Evolutionary conservation across 306 rosid species (phyloP).

Genomic region (Quercus rubra): DNA sequence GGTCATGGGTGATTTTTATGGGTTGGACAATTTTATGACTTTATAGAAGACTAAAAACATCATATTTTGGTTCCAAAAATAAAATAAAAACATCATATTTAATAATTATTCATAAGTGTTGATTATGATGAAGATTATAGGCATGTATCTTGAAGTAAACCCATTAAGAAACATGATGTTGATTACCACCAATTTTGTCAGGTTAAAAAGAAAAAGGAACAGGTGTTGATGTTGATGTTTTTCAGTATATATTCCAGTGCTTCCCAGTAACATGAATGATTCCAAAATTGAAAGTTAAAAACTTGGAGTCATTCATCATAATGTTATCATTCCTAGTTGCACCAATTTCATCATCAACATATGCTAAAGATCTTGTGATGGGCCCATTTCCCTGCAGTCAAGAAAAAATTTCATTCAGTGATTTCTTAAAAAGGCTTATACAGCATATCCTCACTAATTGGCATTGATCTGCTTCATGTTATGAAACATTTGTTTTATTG

Average conservation of each 20-base stretch:
- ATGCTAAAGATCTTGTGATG: constrained; percentile 80
- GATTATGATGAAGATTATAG: neutral
- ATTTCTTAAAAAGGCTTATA: neutral
- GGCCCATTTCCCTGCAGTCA: constrained; percentile 86
- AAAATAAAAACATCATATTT: too few relatives aligned
- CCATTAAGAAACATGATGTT: neutral
- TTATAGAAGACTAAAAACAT: too few relatives aligned
- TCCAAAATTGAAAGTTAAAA: constrained; percentile 14
- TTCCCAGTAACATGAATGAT: constrained; percentile 3
- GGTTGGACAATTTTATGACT: too few relatives aligned
- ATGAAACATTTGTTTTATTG: neutral
- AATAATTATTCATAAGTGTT: neutral
- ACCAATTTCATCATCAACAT: constrained; percentile 76
- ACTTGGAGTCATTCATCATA: constrained; percentile 51
- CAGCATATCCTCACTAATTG: neutral
- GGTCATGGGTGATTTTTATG: too few relatives aligned
- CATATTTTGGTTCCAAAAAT: too few relatives aligned
- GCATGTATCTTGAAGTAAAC: neutral
- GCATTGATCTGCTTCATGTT: neutral
- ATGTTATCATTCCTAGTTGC: constrained; percentile 94
- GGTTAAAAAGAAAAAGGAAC: neutral
- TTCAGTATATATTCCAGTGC: neutral
- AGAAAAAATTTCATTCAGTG: neutral
- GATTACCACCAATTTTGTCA: neutral
- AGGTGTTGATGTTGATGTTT: neutral